A percentile compares a stretch with the other conserved stretches of the same genome.
Conservation (phyloP, 805 yeast species). For the Ogataea neopini region DNA sequence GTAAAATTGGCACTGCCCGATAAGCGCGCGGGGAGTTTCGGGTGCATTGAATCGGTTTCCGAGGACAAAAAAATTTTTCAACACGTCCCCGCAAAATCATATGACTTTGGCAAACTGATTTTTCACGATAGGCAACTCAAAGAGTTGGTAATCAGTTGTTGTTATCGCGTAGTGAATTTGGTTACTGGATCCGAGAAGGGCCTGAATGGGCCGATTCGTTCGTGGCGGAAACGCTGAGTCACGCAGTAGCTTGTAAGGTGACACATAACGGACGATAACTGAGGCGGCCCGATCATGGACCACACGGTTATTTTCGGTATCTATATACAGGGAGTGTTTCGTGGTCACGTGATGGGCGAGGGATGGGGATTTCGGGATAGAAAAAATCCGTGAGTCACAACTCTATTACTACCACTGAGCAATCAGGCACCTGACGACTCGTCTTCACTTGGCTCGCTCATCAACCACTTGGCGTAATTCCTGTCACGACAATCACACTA, state of each 20-base stretch:
- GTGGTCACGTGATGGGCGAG: too few relatives aligned
- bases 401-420: too few relatives aligned
- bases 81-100: conserved; percentile 4
- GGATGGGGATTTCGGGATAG: too few relatives aligned
- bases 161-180: background rate
- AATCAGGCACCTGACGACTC: too few relatives aligned
- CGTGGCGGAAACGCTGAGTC: background rate
- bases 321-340: too few relatives aligned
- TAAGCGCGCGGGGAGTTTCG: background rate
- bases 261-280: background rate
- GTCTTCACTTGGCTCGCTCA: too few relatives aligned
- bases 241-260: background rate
- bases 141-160: background rate
- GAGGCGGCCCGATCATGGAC: too few relatives aligned
- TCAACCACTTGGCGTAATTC: too few relatives aligned
- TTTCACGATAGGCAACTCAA: background rate
- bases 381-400: too few relatives aligned
- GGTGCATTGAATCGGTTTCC: background rate
- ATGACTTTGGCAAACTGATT: background rate
- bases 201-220: too few relatives aligned
- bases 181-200: background rate
- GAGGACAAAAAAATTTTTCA: background rate
- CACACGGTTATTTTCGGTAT: too few relatives aligned
- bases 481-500: conserved; percentile 10
- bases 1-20: background rate